Evolutionary conservation across 78 protist species (phyloP).

Genomic region (Dictyostelium citrinum): DNA sequence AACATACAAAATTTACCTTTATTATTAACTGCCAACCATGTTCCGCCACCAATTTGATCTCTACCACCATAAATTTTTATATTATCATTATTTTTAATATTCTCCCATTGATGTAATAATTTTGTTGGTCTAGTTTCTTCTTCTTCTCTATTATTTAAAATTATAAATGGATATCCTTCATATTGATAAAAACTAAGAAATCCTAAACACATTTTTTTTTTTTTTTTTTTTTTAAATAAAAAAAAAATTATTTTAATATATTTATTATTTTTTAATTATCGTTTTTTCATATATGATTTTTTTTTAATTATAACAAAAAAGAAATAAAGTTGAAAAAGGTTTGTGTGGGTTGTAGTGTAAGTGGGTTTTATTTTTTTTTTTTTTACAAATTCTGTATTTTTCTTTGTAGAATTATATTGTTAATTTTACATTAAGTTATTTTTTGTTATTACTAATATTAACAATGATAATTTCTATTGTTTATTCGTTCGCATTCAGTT

Average conservation of each 20-base stretch:
- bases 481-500: too few relatives aligned
- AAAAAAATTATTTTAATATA: too few relatives aligned
- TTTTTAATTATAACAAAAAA: not conserved
- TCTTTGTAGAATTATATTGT: not conserved
- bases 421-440: too few relatives aligned
- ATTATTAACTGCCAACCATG: constrained; percentile 20
- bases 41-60: not conserved
- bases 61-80: constrained; percentile 18
- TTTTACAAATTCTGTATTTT: not conserved
- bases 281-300: not conserved
- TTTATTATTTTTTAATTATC: not conserved
- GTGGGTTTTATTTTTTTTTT: not conserved
- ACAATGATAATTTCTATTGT: too few relatives aligned
- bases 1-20: constrained; percentile 3
- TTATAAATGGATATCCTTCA: constrained; percentile 1
- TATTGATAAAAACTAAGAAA: not conserved
- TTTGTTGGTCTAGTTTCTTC: not conserved
- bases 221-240: not conserved
- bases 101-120: not conserved
- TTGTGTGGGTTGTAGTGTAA: too few relatives aligned
- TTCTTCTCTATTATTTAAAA: constrained; percentile 33
- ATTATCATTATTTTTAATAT: not conserved
- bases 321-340: not conserved
- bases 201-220: not conserved
- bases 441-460: too few relatives aligned